These are phyloP conservation scores for Penicillium sp. DNA, from an alignment of 2,329 filamentous ascomycete species.

Conservation along the genomic window DNA sequence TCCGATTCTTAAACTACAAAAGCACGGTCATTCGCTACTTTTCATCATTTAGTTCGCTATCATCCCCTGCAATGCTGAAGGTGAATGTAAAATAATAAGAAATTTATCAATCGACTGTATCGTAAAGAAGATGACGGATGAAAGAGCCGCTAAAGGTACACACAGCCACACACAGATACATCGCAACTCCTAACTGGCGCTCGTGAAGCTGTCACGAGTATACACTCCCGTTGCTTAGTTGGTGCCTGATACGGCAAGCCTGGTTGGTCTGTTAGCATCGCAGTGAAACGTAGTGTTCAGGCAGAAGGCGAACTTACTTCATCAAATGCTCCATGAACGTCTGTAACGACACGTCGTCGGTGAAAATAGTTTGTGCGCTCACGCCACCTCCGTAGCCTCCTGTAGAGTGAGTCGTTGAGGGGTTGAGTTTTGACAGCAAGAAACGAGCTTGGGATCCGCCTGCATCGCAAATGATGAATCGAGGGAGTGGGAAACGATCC, in stretches of 20 bases:
- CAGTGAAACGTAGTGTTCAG: not conserved
- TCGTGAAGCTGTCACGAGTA: not conserved
- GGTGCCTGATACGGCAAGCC: constrained; percentile 49
- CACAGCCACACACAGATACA: constrained; percentile 13
- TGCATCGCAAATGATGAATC: constrained; percentile 98
- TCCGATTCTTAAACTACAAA: too few relatives aligned
- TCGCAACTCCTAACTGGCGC: constrained; percentile 2
- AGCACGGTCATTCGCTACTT: not conserved
- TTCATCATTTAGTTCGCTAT: not conserved
- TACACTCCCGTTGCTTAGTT: constrained; percentile 35
- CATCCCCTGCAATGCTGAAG: not conserved
- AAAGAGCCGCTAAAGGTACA: constrained; percentile 17
- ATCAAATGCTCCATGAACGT: constrained; percentile 99
- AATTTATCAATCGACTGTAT: constrained; percentile 13
- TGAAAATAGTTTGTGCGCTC: constrained; percentile 96
- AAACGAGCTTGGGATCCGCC: constrained; percentile 97
- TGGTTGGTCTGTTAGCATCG: constrained; percentile 29
- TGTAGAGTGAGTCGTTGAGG: constrained; percentile 92
- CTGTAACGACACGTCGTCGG: constrained; percentile 94
- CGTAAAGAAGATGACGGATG: constrained; percentile 12
- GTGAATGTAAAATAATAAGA: not conserved
- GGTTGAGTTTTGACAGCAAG: constrained; percentile 93
- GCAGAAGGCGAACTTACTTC: constrained; percentile 64
- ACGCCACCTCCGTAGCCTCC: constrained; percentile 86
- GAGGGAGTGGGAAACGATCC: constrained; percentile 94